Conservation (phyloP, 2,329 filamentous ascomycete genomes). For the Alternaria arbusti region DNA sequence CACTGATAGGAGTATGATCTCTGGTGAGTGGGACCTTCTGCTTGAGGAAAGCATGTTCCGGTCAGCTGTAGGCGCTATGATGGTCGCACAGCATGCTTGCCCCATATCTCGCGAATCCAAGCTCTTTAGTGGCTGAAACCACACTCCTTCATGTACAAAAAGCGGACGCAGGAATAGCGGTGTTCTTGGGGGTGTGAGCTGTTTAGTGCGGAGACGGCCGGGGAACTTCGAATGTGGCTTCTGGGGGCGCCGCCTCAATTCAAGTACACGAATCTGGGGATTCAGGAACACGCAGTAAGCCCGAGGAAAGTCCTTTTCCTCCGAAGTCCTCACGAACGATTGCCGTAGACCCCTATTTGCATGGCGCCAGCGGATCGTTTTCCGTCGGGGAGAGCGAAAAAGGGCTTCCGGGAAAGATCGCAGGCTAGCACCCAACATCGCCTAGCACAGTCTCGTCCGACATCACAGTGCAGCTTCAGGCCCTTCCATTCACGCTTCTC, state of each 20-base stretch:
- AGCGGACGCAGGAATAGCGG: neutral
- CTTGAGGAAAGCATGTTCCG: neutral
- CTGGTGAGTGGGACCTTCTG: neutral
- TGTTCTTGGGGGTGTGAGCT: neutral
- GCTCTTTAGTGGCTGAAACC: neutral
- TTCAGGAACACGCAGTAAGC: neutral
- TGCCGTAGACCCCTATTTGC: slow-evolving; percentile 12
- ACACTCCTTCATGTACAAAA: neutral
- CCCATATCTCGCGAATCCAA: neutral
- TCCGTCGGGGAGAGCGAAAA: slow-evolving; percentile 25
- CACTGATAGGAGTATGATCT: neutral
- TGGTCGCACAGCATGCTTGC: neutral
- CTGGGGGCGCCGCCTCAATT: neutral
- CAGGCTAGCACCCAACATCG: slow-evolving; percentile 4
- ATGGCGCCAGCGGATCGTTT: slow-evolving; percentile 18
- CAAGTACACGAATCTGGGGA: slow-evolving; percentile 2
- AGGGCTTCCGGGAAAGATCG: slow-evolving; percentile 11
- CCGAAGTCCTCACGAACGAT: slow-evolving; percentile 28
- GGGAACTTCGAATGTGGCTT: neutral
- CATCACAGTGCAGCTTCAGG: slow-evolving; percentile 27
- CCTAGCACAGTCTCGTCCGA: slow-evolving; percentile 14
- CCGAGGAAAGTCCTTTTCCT: slow-evolving; percentile 28
- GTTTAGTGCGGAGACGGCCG: neutral
- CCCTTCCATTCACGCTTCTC: slow-evolving; percentile 22
- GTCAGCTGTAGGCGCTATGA: neutral